Conservation (phyloP, 441 rosid species). For the Melastoma candidum region DNA sequence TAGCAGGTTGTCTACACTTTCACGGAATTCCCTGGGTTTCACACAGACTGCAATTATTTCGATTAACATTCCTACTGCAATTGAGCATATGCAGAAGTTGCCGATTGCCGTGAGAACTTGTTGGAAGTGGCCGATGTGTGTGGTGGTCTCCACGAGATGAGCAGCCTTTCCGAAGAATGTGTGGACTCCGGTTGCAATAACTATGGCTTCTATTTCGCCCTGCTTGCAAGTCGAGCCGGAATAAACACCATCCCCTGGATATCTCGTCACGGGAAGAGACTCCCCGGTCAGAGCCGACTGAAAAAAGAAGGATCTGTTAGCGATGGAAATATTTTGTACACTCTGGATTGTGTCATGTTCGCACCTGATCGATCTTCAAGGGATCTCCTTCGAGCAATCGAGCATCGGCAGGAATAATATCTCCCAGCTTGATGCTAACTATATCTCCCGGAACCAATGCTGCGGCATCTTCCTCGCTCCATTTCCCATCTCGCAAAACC, state of each 20-base stretch:
- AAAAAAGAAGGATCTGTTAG: slow-evolving; percentile 6
- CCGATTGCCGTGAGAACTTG: slow-evolving; percentile 23
- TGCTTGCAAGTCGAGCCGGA: slow-evolving; percentile 64
- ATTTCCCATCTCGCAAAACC: slow-evolving; percentile 30
- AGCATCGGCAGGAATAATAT: slow-evolving; percentile 38
- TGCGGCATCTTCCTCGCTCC: slow-evolving; percentile 34
- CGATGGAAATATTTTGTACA: not conserved
- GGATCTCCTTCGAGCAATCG: slow-evolving; percentile 39
- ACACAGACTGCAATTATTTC: slow-evolving; percentile 9
- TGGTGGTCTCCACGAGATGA: slow-evolving; percentile 60
- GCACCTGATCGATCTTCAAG: slow-evolving; percentile 34
- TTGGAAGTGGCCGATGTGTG: slow-evolving; percentile 60
- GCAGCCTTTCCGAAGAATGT: slow-evolving; percentile 72
- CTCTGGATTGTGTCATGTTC: not conserved
- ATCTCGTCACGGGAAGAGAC: slow-evolving; percentile 44
- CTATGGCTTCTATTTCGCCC: slow-evolving; percentile 64
- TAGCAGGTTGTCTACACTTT: slow-evolving; percentile 23
- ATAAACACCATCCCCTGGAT: slow-evolving; percentile 46
- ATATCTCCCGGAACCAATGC: slow-evolving; percentile 41
- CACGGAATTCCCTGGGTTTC: slow-evolving; percentile 13
- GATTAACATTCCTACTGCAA: slow-evolving; percentile 14
- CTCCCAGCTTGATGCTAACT: slow-evolving; percentile 31
- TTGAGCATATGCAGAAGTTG: slow-evolving; percentile 20
- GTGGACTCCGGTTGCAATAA: slow-evolving; percentile 58
- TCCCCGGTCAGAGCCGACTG: slow-evolving; percentile 66